These are phyloP conservation scores for Hymenoscyphus fraxineus DNA, from an alignment of 2,329 filamentous ascomycete species.

Conservation along the genomic window DNA sequence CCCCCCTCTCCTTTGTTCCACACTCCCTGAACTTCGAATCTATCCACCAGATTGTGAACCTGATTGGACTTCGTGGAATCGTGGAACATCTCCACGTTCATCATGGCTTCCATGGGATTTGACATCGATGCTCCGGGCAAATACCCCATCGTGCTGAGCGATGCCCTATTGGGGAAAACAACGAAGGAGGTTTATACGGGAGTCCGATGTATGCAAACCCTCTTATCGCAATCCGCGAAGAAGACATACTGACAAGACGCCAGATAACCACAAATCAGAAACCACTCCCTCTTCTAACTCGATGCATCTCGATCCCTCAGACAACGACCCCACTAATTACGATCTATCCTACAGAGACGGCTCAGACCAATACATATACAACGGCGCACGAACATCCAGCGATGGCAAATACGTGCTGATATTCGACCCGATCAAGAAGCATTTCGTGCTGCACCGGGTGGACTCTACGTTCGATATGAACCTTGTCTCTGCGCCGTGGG, in stretches of 20 bases:
- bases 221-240: neutral
- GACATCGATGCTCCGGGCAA: slow-evolving; percentile 59
- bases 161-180: slow-evolving; percentile 54
- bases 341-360: slow-evolving; percentile 52
- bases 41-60: too few species aligned
- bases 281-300: slow-evolving; percentile 45
- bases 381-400: slow-evolving; percentile 54
- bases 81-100: slow-evolving; percentile 4
- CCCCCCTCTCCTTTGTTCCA: too few species aligned
- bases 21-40: too few species aligned
- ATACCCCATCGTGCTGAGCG: slow-evolving; percentile 62
- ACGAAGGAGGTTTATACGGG: slow-evolving; percentile 58
- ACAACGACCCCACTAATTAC: slow-evolving; percentile 38
- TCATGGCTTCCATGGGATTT: slow-evolving; percentile 36
- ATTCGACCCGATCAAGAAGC: slow-evolving; percentile 70
- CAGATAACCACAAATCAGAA: slow-evolving; percentile 61
- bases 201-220: slow-evolving; percentile 50
- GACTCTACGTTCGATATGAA: slow-evolving; percentile 88
- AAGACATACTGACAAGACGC: neutral
- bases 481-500: slow-evolving; percentile 64
- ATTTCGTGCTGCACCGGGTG: slow-evolving; percentile 77
- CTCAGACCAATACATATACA: slow-evolving; percentile 56
- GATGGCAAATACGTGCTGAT: slow-evolving; percentile 63
- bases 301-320: slow-evolving; percentile 49
- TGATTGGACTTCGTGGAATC: neutral